These are phyloP conservation scores for Taphrina populina DNA, from an alignment of 1,139 yeast genomes.

Conservation along the genomic window DNA sequence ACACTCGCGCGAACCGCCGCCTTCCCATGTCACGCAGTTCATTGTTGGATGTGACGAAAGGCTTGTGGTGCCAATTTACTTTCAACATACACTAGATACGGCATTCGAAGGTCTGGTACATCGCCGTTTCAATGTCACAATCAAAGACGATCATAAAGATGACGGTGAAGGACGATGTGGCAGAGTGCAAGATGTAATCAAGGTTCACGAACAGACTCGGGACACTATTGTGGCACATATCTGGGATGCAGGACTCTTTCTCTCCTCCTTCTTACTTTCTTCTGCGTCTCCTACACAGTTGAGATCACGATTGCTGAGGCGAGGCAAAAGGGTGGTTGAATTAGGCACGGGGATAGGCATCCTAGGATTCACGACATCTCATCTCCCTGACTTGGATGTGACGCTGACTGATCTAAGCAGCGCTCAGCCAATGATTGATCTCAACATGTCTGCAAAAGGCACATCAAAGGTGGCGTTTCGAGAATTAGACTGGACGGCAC, in stretches of 20 bases:
- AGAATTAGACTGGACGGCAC: constrained; percentile 16
- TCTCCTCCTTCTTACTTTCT: background rate
- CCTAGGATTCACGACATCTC: constrained; percentile 8
- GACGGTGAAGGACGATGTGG: background rate
- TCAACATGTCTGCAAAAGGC: background rate
- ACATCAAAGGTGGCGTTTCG: background rate
- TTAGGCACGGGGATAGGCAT: constrained; percentile 26
- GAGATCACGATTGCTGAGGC: no score
- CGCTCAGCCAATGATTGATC: constrained; percentile 5
- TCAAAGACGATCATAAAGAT: background rate
- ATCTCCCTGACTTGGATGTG: background rate
- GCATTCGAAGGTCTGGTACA: background rate
- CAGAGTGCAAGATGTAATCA: no score
- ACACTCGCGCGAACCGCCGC: no score
- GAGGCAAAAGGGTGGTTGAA: constrained; percentile 8
- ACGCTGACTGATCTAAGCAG: constrained; percentile 15
- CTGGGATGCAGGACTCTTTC: constrained; percentile 26
- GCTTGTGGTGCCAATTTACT: no score
- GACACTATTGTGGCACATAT: no score
- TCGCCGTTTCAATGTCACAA: background rate
- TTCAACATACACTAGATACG: no score
- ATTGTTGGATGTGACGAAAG: no score
- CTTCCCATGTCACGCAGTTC: no score
- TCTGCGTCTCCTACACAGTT: no score
- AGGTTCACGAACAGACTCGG: no score